Evolutionary conservation across 225 moss, liverwort and hornwort genomes (phyloP), one percentile per base, ranked within the genome.

Genomic region (Marchantia paleacea): DNA sequence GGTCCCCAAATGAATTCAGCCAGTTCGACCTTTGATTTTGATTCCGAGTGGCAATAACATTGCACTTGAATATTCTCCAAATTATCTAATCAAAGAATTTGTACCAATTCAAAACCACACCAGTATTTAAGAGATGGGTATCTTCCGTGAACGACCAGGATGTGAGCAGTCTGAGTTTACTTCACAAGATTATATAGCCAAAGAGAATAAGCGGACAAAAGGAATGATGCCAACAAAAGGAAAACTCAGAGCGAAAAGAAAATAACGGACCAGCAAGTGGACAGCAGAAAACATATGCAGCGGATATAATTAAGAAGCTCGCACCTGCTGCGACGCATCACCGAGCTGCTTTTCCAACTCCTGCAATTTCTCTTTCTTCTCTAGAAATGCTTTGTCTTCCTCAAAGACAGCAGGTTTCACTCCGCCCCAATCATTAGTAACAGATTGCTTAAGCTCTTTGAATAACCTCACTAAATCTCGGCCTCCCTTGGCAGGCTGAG

Each of bases 271-370:
- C 69, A 39, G 58, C 6, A 58, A 58, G 20, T 0, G 58, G 4
- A 58, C 58, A 15, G 13, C 18, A 14, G 18, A 58, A 2, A 39
- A 39, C 39, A 39, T 39, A 39, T 39, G 39, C 15, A 58, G 69
- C 29, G 24, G 16, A 69, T 3, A 19, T 51, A n/a, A 22, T 12
- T 48, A 10, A 72, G 72, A 72, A 39, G 62, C 4, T 48, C 39
- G 52, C 78, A 97, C 96, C 96, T 99, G 99, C 85, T 99, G 99
- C 69, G 99, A 95, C 12, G 95, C 92, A 82, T 95, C 90, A 88
- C 91, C 94, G 69, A 99, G 92, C 84, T 99, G 95, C 76, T 87
- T 91, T 83, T 94, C 91, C 65, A 99, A 91, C 75, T 99, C 92
- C 72, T 85, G 89, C 81, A 99, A 60, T 62, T 91, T 99, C 76